Evolutionary conservation across 2,329 filamentous ascomycete genomes (phyloP).

Genomic region (Stemphylium lycopersici): DNA sequence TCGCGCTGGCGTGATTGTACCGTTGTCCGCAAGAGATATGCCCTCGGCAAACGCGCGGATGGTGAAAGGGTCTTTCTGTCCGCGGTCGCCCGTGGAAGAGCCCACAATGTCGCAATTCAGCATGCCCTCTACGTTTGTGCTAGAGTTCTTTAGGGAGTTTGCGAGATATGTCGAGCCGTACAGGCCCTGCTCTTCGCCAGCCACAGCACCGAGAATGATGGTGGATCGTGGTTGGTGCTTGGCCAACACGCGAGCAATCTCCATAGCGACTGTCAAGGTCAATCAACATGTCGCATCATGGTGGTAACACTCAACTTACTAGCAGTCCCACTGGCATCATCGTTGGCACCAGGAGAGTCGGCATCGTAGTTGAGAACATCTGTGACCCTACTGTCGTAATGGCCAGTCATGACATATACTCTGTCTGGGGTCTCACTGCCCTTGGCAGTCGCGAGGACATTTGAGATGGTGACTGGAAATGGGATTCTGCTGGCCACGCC

Average conservation of each 20-base stretch:
- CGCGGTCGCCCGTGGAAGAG: slow-evolving; percentile 55
- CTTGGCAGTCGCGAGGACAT: slow-evolving; percentile 57
- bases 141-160: slow-evolving; percentile 58
- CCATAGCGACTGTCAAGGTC: slow-evolving; percentile 54
- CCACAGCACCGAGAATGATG: slow-evolving; percentile 63
- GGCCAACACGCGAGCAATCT: slow-evolving; percentile 61
- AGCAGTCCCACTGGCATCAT: slow-evolving; percentile 63
- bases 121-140: slow-evolving; percentile 63
- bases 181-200: slow-evolving; percentile 64
- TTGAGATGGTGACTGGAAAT: slow-evolving; percentile 60
- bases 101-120: slow-evolving; percentile 66
- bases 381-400: slow-evolving; percentile 61
- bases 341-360: slow-evolving; percentile 64
- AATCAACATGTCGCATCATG: not conserved
- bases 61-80: slow-evolving; percentile 56
- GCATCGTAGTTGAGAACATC: slow-evolving; percentile 59
- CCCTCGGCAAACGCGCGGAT: slow-evolving; percentile 63
- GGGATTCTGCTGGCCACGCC: slow-evolving; percentile 54
- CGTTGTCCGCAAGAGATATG: slow-evolving; percentile 51
- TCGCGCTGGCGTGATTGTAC: slow-evolving; percentile 44
- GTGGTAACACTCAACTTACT: slow-evolving; percentile 26
- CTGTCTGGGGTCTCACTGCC: slow-evolving; percentile 57
- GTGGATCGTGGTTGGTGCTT: slow-evolving; percentile 57
- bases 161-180: slow-evolving; percentile 61
- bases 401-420: slow-evolving; percentile 61